Evolutionary conservation across 2,329 filamentous ascomycete species (phyloP), one percentile per base, ranked within the genome.

Genomic region (Fusarium domesticum): DNA sequence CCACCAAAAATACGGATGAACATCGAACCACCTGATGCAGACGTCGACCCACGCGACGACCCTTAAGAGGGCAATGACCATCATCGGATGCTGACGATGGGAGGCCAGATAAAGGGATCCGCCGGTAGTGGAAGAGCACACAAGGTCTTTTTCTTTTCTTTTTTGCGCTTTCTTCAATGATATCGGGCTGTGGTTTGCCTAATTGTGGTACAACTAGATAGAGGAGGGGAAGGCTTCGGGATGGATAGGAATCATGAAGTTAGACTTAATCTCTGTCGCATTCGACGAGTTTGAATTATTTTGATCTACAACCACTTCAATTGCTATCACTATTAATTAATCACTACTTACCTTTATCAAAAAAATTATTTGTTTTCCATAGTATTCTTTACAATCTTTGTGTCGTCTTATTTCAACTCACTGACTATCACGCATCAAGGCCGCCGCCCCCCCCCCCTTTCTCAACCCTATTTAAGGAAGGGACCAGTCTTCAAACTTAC

Each of bases 1-100:
- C 14, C 14, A 28, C 23, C 23, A 8, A 42, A 52, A 53, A 32
- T 51, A 39, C 39, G 53, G 51, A 54, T 37, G 53, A 53, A 54
- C 39, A 56, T 60, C 57, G 57, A 56, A 60, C 57, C 57, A 60
- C 48, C 50, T 51, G 47, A 56, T 52, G 45, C 51, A 50, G 39
- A 40, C 30, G 45, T 60, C 57, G 48, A 47, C 42, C 57, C 57
- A 60, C 50, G 47, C 46, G 50, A 30, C 44, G 40, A 34, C n/a
- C n/a, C 47, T 47, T 47, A 37, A 43, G 23, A 39, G 41, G 23
- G 50, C 37, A 28, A 16, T 15, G 30, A 28, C 18, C 41, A 59
- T 59, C 57, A 59, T 59, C 40, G 56, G 52, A 59, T 54, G 45
- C 47, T 54, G 56, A 59, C 47, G 53, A 36, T 35, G 44, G 18